These are phyloP conservation scores for Trichocomaceae sp. DNA, from an alignment of 2,329 filamentous ascomycete genomes.

Conservation along the genomic window DNA sequence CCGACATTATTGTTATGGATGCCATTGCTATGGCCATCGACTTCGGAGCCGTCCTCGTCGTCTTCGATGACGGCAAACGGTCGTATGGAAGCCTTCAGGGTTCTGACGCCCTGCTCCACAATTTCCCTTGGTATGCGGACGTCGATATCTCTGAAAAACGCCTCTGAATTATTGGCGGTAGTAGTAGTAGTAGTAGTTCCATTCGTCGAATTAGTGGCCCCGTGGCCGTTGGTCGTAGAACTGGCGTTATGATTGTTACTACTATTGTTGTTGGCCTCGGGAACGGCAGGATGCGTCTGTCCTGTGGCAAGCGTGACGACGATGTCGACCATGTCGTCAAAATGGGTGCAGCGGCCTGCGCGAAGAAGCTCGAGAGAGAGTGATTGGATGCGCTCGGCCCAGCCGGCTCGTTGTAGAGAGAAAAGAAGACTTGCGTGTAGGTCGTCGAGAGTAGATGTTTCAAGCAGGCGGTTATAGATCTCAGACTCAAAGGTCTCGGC, in stretches of 20 bases:
- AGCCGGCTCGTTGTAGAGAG: constrained; percentile 52
- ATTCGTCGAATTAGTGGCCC: constrained; percentile 19
- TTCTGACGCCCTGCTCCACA: constrained; percentile 46
- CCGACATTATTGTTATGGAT: not conserved
- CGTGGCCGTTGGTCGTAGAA: constrained; percentile 12
- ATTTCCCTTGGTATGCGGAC: constrained; percentile 46
- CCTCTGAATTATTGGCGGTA: constrained; percentile 14
- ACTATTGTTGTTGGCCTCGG: constrained; percentile 8
- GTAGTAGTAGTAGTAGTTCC: too few species aligned
- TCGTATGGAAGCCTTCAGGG: constrained; percentile 47
- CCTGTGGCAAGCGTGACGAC: constrained; percentile 44
- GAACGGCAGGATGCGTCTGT: constrained; percentile 23
- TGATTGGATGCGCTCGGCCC: constrained; percentile 50
- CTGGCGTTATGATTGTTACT: not conserved
- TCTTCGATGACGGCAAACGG: constrained; percentile 44
- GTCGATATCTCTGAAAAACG: constrained; percentile 35
- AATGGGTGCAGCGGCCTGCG: constrained; percentile 51
- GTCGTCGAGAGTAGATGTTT: constrained; percentile 24
- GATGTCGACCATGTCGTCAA: constrained; percentile 50
- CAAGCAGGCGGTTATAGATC: constrained; percentile 11
- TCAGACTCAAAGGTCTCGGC: constrained; percentile 10
- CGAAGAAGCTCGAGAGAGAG: constrained; percentile 53
- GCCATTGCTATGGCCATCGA: constrained; percentile 10
- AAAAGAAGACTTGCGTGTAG: constrained; percentile 51
- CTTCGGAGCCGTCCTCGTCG: constrained; percentile 21